Conservation (phyloP, 1,139 yeast species). For the Saccharomyces hybrid region DNA sequence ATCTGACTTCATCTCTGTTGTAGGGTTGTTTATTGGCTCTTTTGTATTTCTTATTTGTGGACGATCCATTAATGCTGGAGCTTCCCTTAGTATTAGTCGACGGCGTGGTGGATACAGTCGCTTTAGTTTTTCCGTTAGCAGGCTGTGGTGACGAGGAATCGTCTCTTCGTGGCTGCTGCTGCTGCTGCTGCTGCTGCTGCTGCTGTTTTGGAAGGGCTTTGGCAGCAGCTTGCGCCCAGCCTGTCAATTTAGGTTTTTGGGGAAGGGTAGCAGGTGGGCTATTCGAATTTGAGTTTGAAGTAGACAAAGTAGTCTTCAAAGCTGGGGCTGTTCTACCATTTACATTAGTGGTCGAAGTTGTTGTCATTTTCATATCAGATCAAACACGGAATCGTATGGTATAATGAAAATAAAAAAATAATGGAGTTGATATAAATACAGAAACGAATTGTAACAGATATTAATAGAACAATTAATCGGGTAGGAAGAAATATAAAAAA, state of each 20-base stretch:
- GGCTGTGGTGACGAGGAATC: background rate
- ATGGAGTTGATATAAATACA: background rate
- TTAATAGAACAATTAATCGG: background rate
- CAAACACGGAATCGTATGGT: background rate
- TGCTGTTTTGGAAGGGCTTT: conserved; percentile 16
- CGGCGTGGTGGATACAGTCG: background rate
- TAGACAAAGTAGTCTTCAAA: background rate
- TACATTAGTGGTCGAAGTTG: background rate
- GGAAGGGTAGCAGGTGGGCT: conserved; percentile 7
- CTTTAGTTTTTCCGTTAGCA: background rate
- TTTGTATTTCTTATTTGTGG: conserved; percentile 1
- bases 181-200: background rate
- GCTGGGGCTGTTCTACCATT: background rate
- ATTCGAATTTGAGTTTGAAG: background rate
- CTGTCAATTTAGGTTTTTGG: conserved; percentile 22
- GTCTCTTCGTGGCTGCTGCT: background rate
- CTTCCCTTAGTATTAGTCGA: background rate
- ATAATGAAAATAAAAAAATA: background rate
- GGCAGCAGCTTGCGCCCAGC: conserved; percentile 32
- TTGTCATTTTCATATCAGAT: background rate
- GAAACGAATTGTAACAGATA: background rate
- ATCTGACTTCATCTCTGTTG: conserved; percentile 24
- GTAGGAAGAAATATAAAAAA: background rate
- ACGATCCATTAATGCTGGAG: conserved; percentile 1
- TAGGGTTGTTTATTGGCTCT: conserved; percentile 16